A percentile compares a stretch with the other conserved stretches of the same genome.
These are phyloP conservation scores for Candida neerlandica DNA, from an alignment of 1,139 yeast species.

Conservation along the genomic window DNA sequence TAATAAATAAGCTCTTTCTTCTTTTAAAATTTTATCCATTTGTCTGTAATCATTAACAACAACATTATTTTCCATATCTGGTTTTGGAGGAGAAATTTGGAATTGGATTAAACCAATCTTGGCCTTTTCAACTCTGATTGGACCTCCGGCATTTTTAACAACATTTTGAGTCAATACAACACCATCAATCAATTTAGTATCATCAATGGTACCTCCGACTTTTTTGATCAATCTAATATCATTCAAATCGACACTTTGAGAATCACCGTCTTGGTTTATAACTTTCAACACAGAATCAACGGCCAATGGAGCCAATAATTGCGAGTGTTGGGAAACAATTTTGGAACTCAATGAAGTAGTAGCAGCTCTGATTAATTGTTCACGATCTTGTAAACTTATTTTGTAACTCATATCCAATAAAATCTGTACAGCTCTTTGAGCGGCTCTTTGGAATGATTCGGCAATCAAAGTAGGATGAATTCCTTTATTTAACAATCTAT, in stretches of 20 bases:
- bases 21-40: constrained; percentile 97
- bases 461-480: constrained; percentile 96
- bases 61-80: constrained; percentile 97
- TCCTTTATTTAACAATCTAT: constrained; percentile 82
- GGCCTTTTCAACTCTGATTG: constrained; percentile 92
- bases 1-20: constrained; percentile 91
- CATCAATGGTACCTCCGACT: constrained; percentile 97
- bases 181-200: constrained; percentile 90
- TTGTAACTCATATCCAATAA: constrained; percentile 81
- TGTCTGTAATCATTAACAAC: constrained; percentile 98
- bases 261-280: constrained; percentile 44
- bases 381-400: constrained; percentile 74
- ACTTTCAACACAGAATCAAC: constrained; percentile 92
- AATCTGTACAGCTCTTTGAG: constrained; percentile 81
- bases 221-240: constrained; percentile 90
- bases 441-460: constrained; percentile 94
- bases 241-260: constrained; percentile 73
- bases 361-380: constrained; percentile 87
- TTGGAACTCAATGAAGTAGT: constrained; percentile 91
- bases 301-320: constrained; percentile 85
- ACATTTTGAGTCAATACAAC: constrained; percentile 91
- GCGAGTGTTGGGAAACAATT: constrained; percentile 90
- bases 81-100: constrained; percentile 97
- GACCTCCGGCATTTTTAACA: constrained; percentile 93
- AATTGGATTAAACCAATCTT: constrained; percentile 89